Base-by-base conservation (phyloP, 2,329 filamentous ascomycete species). In the Clonostachys sp. region DNA sequence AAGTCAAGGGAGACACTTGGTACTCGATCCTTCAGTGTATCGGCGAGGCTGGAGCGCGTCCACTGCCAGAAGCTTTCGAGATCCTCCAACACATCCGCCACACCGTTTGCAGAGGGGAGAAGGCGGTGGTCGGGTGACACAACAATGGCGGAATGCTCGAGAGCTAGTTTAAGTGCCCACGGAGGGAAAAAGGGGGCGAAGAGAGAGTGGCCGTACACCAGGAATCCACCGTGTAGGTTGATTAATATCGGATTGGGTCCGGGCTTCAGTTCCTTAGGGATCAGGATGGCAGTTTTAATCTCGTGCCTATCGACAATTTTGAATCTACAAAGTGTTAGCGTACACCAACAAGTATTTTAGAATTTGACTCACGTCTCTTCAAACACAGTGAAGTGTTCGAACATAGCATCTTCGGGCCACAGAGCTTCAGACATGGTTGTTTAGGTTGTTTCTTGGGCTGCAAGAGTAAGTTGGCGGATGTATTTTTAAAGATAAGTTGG, bases 11-110 rank as follows among this genome's bases (percentile, higher is more conserved):
- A 10, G 16, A 24, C 16, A 16, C 39, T 39, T 12, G 45, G 45
- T 24, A 30, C 45, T n/a, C n/a, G 13, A 8, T 17, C 33, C 39
- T 41, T 12, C 12, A 46, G 45, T 6, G 41, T 8, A 6, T 33
- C n/a, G 0, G 47, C 41, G 1, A 62, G 45, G 0, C 44, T 30
- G 1, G 39, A 34, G 5, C 50, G 57, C 0, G 53, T 46, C 58
- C 60, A 62, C 16, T 53, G 49, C 57, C 60, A 62, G 1, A 53
- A 55, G 39, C 60, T 57, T 17, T 59, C 55, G 3, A 61, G 18
- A 41, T 62, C 60, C 4, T 55, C 55, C 0, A 61, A 49, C 0
- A 58, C n/a, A 17, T 62, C 60, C 1, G 52, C 53, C 1, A 58
- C 44, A 4, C 58, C 55, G 42, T 60, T 57, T 2, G 49, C 42